Base-by-base conservation (phyloP, 2,329 filamentous ascomycete species). In the Apiospora arundinis region DNA sequence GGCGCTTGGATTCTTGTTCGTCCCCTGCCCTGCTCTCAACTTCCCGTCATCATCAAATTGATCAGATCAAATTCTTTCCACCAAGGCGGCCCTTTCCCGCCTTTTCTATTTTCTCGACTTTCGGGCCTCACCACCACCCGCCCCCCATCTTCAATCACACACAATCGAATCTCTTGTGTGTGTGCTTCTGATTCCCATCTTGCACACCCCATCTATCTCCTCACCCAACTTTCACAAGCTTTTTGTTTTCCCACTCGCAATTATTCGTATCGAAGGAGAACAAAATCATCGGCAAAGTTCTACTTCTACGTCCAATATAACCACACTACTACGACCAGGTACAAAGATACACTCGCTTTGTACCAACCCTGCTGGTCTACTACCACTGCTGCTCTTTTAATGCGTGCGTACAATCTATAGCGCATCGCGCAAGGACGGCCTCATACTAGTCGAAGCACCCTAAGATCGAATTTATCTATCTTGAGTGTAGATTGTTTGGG, bases 21-120 rank as follows among this genome's bases (percentile, higher is more conserved):
- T 63, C 32, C 56, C 56, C 32, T 63, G 56, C 56, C 28, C 52
- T 60, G 49, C 49, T 52, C 52, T 60, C n/a, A 16, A 63, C 56
- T 40, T 63, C 56, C 56, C 56, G 56, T 63, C 56, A 63, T 63
- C 56, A 63, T 63, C 56, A 63, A 63, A 63, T 63, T 63, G 56
- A 40, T 40, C 56, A 63, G 56, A 63, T 63, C 56, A 63, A 63
- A 63, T 63, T 63, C 56, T 63, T 63, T 40, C 32, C 56, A 63
- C 56, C 56, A 32, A 63, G 28, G 32, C 56, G 32, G 56, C 56
- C 56, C 18, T 40, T 63, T 63, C 32, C 56, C 56, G 32, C 32
- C 56, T 40, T 63, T 63, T 40, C 56, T 63, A 63, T 63, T 63
- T 63, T 32, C 45, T 63, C 32, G 32, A 40, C 32, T 63, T 63